phyloP scores from a whole-genome alignment of 371 early-diverging fungal genomes.

The Actinomortierella wolfii region DNA sequence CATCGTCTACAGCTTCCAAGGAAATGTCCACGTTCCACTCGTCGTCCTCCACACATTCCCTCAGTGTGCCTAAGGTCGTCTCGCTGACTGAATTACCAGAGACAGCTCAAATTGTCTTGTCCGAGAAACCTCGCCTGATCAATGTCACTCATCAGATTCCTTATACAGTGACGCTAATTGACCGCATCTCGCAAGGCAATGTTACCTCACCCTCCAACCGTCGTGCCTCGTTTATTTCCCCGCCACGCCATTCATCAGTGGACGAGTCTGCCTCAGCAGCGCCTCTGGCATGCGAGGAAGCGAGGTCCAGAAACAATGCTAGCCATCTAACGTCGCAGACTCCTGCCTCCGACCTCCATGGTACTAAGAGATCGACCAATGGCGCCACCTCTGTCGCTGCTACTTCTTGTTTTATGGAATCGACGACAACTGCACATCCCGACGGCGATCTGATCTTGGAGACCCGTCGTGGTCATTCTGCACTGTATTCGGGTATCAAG shows the following conservation, averaged over 20 bases:
- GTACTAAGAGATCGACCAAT: background rate
- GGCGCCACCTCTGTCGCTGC: background rate
- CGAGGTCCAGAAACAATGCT: too few relatives aligned
- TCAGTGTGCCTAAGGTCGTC: slow-evolving; percentile 9
- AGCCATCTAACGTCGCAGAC: background rate
- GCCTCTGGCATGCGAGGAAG: too few relatives aligned
- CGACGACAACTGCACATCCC: background rate
- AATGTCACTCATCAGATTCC: slow-evolving; percentile 70
- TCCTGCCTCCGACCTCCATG: background rate
- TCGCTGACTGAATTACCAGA: slow-evolving; percentile 42
- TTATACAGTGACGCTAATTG: slow-evolving; percentile 52
- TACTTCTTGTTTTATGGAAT: too few relatives aligned
- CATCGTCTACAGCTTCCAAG: background rate
- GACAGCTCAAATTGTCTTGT: slow-evolving; percentile 32
- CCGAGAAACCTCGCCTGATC: slow-evolving; percentile 53
- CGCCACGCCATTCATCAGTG: slow-evolving; percentile 9
- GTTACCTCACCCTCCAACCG: slow-evolving; percentile 18
- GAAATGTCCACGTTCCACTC: slow-evolving; percentile 30
- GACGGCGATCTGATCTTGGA: slow-evolving; percentile 34
- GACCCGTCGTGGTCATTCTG: slow-evolving; percentile 72
- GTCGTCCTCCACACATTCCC: slow-evolving; percentile 18
- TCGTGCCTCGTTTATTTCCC: slow-evolving; percentile 18
- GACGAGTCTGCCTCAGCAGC: too few relatives aligned
- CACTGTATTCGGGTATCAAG: slow-evolving; percentile 75
- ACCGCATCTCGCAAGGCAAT: background rate